These are phyloP conservation scores for Aureobasidium subglaciale DNA, from an alignment of 2,329 filamentous ascomycete species.

Conservation along the genomic window DNA sequence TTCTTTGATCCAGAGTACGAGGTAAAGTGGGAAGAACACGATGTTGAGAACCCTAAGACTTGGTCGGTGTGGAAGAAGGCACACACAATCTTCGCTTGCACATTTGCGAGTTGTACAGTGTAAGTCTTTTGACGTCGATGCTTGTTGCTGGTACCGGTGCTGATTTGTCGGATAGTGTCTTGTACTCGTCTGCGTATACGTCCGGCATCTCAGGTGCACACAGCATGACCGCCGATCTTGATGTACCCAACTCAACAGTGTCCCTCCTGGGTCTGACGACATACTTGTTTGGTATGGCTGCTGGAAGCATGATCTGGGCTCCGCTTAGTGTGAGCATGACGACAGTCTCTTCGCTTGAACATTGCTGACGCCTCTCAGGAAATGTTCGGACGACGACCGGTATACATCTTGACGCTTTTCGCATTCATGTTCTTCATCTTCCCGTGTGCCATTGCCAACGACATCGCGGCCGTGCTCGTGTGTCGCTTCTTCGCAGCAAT, in stretches of 20 bases:
- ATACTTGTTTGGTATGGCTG: constrained; percentile 13
- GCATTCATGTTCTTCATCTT: constrained; percentile 7
- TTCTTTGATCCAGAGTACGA: neutral
- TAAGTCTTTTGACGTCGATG: neutral
- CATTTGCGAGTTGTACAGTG: neutral
- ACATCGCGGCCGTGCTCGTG: neutral
- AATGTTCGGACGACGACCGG: constrained; percentile 5
- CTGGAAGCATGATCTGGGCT: constrained; percentile 11
- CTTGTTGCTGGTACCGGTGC: too few relatives aligned
- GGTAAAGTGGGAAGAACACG: neutral
- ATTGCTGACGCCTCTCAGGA: neutral
- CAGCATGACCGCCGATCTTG: constrained; percentile 1
- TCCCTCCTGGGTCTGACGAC: constrained; percentile 4
- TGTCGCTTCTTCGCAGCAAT: constrained; percentile 11
- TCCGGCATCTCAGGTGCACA: neutral
- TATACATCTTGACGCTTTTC: neutral
- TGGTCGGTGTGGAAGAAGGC: constrained; percentile 5
- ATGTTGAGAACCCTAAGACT: neutral
- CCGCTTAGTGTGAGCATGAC: neutral
- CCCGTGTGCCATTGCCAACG: neutral
- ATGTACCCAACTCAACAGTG: neutral
- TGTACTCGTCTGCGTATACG: constrained; percentile 10
- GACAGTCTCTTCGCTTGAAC: neutral
- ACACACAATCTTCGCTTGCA: neutral
- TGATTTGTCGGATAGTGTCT: neutral